A percentile compares a stretch with the other conserved stretches of the same genome.
These are phyloP conservation scores for Hydrangea macrophylla DNA, from an alignment of 148 eudicot species.

Conservation along the genomic window DNA sequence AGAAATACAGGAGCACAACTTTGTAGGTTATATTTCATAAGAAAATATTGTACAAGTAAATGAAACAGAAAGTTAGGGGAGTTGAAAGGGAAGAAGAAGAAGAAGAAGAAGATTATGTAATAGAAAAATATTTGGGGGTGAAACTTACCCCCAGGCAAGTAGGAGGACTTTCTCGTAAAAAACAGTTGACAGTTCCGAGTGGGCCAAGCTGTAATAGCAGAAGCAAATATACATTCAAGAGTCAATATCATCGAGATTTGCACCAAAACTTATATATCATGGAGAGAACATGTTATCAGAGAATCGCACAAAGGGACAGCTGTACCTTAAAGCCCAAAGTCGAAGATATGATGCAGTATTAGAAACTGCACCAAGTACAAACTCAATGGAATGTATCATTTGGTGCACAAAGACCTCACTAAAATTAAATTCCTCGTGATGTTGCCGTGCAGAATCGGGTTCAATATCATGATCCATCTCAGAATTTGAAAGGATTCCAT, in stretches of 20 bases:
- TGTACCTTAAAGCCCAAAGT: conserved; percentile 93
- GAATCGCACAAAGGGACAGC: conserved; percentile 1
- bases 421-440: conserved; percentile 84
- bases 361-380: conserved; percentile 96
- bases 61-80: neutral
- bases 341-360: conserved; percentile 99
- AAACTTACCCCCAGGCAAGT: conserved; percentile 94
- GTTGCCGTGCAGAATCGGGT: conserved; percentile 70
- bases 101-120: neutral
- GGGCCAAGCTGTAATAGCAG: conserved; percentile 77
- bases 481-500: conserved; percentile 73
- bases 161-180: conserved; percentile 97
- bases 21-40: neutral
- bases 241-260: neutral
- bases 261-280: neutral
- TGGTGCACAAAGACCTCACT: conserved; percentile 99
- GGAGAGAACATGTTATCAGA: neutral
- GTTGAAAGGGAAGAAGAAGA: neutral
- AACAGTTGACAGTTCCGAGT: conserved; percentile 95
- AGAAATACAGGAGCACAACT: neutral
- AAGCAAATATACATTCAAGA: conserved; percentile 14
- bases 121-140: neutral
- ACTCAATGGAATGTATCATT: conserved; percentile 96
- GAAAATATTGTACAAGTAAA: neutral
- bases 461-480: conserved; percentile 66